Evolutionary conservation across 2,329 filamentous ascomycete species (phyloP).

Genomic region (Penicillium sp.): DNA sequence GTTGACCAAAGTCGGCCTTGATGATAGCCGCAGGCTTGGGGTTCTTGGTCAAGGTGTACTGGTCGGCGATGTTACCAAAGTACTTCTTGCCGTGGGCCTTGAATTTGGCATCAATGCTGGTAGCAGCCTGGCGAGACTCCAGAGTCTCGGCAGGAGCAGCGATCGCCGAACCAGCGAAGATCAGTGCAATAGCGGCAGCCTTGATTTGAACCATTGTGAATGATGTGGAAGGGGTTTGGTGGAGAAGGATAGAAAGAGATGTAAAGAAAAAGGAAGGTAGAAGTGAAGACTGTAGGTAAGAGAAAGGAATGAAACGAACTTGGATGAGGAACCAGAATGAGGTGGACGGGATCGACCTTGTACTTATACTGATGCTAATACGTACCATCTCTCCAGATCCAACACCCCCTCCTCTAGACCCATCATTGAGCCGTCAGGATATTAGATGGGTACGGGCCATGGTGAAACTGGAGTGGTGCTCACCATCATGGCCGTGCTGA

Average conservation of each 20-base stretch:
- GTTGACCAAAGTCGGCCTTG: conserved; percentile 56
- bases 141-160: conserved; percentile 1
- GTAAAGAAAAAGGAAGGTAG: neutral
- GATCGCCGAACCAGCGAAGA: conserved; percentile 5
- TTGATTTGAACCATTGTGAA: conserved; percentile 8
- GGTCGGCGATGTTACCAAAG: conserved; percentile 54
- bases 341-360: neutral
- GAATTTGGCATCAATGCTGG: conserved; percentile 50
- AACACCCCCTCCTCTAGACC: too few relatives aligned
- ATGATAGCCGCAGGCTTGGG: conserved; percentile 54
- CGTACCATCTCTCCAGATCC: too few relatives aligned
- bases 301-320: neutral
- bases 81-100: conserved; percentile 56
- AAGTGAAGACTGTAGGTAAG: neutral
- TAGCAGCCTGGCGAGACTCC: conserved; percentile 8
- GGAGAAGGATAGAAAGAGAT: neutral
- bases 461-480: too few relatives aligned
- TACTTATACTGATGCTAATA: neutral
- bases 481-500: too few relatives aligned
- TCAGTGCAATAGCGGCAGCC: conserved; percentile 4
- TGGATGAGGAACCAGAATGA: neutral
- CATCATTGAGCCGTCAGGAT: too few relatives aligned
- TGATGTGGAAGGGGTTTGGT: neutral
- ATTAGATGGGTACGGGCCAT: too few relatives aligned
- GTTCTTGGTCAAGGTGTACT: conserved; percentile 51